Base-by-base conservation (phyloP, 2,329 filamentous ascomycete species). In the Periconia digitata region DNA sequence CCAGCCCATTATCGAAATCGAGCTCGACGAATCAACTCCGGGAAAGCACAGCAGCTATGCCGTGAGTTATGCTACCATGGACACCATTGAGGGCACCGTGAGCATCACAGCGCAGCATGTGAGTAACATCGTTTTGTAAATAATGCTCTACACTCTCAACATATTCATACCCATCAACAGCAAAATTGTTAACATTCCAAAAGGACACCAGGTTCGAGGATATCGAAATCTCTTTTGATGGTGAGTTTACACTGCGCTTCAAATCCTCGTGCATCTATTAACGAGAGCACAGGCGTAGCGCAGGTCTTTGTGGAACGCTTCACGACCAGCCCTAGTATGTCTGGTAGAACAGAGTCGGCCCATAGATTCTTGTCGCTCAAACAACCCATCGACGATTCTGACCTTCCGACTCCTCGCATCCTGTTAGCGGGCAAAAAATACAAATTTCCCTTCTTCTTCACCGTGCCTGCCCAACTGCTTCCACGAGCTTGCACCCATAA, bases 391-490 rank as follows among this genome's bases (percentile, higher is more conserved):
- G 65, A 79, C 36, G 66, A 78, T 2, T 62, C 71, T 15, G 66
- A 71, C n/a, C 79, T 84, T 48, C 84, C 84, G 0, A 72, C 75
- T 27, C 76, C 81, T 32, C 74, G 79, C 21, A 71, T 84, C 4
- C 69, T 84, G 2, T 73, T 79, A 57, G 76, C 79, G n/a, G 79
- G 78, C 12, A 74, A 72, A 51, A 74, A 71, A 10, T 86, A 86
- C 65, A 74, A 67, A 8, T 83, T 86, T 49, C 80, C 82, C 1
- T 87, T 87, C 63, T 78, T 77, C 21, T 87, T 87, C 59, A 81
- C 83, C 46, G 75, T 87, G 1, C 85, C 85, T 0, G 73, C 79
- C 27, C 77, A 78, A 16, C 70, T 87, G 3, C 76, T 87, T 0
- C 83, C 83, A 6, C 77, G 78, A 51, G 69, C 80, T 39, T 87